Evolutionary conservation across 73 alveolate species (phyloP), one percentile per base, ranked within the genome.

Genomic region (Paramecium sonneborni): DNA sequence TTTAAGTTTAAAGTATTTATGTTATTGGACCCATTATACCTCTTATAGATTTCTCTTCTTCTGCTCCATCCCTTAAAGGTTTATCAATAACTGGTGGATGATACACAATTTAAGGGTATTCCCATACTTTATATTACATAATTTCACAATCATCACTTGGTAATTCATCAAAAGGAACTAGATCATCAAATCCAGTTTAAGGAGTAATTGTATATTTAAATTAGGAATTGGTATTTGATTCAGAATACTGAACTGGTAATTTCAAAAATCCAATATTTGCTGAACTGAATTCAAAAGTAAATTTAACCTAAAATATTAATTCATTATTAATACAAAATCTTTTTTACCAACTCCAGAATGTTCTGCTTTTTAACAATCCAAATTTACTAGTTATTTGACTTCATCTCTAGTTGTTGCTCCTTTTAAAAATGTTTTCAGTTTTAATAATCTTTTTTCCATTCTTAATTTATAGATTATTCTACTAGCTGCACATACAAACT

Each of bases 351-450:
- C 89, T 5, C 94, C 94, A 15, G 94, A 69, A 44, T 43, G 38
- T 7, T 88, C 94, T 26, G 94, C 94, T 28, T 88, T 88, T 70
- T 88, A 23, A 76, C 94, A 88, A 44, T 88, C 94, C 18, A 43
- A 44, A 18, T 88, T 69, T 5, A 88, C 94, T 12, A 88, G 38
- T 57, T 88, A 35, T 70, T 32, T 41, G 34, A 55, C 94, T 48
- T 88, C 94, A 6, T 41, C 57, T 88, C 87, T 88, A 3, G 94
- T 88, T 9, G 67, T 69, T 20, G 85, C 69, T 69, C 87, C 94
- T 20, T 82, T 38, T 30, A 88, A 57, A 8, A 68, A 70, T n/a
- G 48, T 55, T 30, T 70, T 88, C 3, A 88, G 21, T 11, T 88
- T 88, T 70, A 5, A 69, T 6, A 88, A n/a, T 41, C 94, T 69